A percentile compares a stretch with the other conserved stretches of the same genome.
phyloP scores from a whole-genome alignment of 257 asterid species.

The Haberlea rhodopensis region DNA sequence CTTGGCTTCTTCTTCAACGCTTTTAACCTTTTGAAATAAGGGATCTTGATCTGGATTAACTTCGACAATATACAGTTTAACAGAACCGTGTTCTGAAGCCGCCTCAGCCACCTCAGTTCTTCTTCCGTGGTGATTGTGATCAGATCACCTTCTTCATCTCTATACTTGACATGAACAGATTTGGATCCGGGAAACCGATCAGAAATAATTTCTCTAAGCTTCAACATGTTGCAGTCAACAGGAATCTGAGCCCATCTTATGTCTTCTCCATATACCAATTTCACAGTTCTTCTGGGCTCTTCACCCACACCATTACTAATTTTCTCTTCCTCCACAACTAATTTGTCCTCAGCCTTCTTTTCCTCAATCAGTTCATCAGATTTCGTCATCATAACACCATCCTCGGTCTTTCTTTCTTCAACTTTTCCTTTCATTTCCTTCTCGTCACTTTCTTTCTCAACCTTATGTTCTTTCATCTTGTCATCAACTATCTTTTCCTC shows the following conservation, averaged over 20 bases:
- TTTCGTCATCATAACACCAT: slow-evolving; percentile 12
- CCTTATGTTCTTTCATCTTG: slow-evolving; percentile 19
- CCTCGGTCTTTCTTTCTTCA: slow-evolving; percentile 24
- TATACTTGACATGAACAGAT: slow-evolving; percentile 67
- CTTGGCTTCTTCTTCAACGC: slow-evolving; percentile 22
- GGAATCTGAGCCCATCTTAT: slow-evolving; percentile 87
- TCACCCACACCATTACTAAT: slow-evolving; percentile 39
- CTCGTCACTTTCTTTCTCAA: slow-evolving; percentile 21
- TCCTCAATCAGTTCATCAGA: slow-evolving; percentile 29
- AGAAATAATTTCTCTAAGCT: slow-evolving; percentile 52
- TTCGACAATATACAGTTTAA: slow-evolving; percentile 65
- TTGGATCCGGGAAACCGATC: slow-evolving; percentile 55
- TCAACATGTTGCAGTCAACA: slow-evolving; percentile 46
- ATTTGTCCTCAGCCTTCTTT: slow-evolving; percentile 37
- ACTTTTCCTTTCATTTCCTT: slow-evolving; percentile 19
- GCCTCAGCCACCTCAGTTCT: slow-evolving; percentile 85
- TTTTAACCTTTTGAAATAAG: slow-evolving; percentile 36
- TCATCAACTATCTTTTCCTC: slow-evolving; percentile 27
- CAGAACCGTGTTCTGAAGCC: slow-evolving; percentile 51
- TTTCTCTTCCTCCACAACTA: slow-evolving; percentile 65
- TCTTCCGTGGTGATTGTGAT: slow-evolving; percentile 72
- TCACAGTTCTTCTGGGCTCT: slow-evolving; percentile 48
- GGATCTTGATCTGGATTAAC: slow-evolving; percentile 72
- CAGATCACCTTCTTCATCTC: slow-evolving; percentile 88
- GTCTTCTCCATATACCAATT: slow-evolving; percentile 77